Conservation (phyloP, 148 eudicot genomes). For the Vaccinium corymbosum region DNA sequence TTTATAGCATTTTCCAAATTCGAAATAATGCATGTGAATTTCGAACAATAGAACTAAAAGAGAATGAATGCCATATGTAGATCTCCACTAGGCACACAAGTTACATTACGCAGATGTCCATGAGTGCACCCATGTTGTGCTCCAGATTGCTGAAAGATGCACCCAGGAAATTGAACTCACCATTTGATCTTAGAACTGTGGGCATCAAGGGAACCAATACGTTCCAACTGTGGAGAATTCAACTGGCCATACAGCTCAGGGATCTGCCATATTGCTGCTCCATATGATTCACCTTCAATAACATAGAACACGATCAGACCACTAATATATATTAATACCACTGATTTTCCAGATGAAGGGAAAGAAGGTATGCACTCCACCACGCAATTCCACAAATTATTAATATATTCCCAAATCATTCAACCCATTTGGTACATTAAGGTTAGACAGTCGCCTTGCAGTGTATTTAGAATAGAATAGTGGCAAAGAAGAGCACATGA, state of each 20-base stretch:
- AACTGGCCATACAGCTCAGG: constrained; percentile 95
- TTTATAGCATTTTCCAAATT: too few species aligned
- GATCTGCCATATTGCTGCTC: constrained; percentile 97
- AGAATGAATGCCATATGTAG: not conserved
- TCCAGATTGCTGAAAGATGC: not conserved
- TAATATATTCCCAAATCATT: not conserved
- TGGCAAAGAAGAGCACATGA: not conserved
- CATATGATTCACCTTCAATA: constrained; percentile 78
- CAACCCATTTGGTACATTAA: not conserved
- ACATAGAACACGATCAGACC: constrained; percentile 10
- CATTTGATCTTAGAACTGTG: constrained; percentile 66
- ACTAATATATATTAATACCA: not conserved
- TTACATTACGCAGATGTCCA: not conserved
- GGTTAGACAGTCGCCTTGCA: not conserved
- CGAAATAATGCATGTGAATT: not conserved
- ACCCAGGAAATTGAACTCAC: constrained; percentile 33
- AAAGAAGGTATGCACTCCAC: not conserved
- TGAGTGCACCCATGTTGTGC: not conserved
- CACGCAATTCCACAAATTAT: not conserved
- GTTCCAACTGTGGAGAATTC: constrained; percentile 89
- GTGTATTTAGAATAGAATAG: not conserved
- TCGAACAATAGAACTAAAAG: not conserved
- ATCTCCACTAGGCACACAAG: not conserved
- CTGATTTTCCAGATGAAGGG: not conserved
- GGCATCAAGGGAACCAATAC: constrained; percentile 75